Conservation (phyloP, 2,329 filamentous ascomycete species). For the Microcyclospora tardicrescens region DNA sequence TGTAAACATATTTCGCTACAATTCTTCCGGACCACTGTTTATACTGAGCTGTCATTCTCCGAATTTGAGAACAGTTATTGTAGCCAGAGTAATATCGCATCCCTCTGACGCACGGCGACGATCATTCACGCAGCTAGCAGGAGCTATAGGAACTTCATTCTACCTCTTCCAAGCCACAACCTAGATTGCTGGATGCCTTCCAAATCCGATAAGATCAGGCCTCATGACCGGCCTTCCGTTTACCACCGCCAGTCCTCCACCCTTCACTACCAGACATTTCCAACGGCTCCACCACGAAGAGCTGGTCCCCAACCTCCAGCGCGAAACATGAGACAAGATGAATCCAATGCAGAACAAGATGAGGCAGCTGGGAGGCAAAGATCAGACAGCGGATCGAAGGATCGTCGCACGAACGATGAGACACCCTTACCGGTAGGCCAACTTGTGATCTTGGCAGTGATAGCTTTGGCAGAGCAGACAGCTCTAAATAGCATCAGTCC, state of each 20-base stretch:
- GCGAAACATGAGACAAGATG: slow-evolving; percentile 6
- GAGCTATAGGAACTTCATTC: no score
- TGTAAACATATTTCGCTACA: no score
- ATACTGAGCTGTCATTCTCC: no score
- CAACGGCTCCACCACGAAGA: slow-evolving; percentile 57
- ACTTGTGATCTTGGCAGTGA: slow-evolving; percentile 70
- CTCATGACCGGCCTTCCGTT: slow-evolving; percentile 10
- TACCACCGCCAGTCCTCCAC: slow-evolving; percentile 38
- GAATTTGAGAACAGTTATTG: no score
- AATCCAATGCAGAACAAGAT: slow-evolving; percentile 8
- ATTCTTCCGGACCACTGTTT: no score
- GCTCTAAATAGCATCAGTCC: slow-evolving; percentile 93
- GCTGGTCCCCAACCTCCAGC: slow-evolving; percentile 40
- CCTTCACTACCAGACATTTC: slow-evolving; percentile 70
- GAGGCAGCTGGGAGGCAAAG: background rate
- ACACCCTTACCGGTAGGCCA: slow-evolving; percentile 74
- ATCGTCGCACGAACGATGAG: slow-evolving; percentile 29
- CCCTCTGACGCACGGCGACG: no score
- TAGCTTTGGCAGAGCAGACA: slow-evolving; percentile 88
- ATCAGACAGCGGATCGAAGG: slow-evolving; percentile 1
- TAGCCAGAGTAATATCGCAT: no score
- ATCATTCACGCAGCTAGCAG: no score
- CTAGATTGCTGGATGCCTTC: no score
- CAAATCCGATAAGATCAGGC: no score
- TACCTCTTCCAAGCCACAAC: no score